Evolutionary conservation across 2,329 filamentous ascomycete genomes (phyloP).

Genomic region (Fusarium fujikuroi): DNA sequence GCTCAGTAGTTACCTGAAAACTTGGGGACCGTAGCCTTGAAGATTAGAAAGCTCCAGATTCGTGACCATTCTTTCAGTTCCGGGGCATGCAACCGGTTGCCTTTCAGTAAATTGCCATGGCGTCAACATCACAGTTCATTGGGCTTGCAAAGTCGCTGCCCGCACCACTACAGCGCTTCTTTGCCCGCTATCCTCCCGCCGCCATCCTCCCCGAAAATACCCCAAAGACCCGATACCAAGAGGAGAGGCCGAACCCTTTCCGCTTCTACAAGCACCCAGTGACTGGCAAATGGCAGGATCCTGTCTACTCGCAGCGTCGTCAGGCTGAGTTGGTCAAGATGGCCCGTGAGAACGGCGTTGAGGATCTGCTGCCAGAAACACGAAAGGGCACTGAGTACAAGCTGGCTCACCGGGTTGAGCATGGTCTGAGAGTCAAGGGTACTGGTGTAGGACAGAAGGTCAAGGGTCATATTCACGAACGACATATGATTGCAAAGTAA

Average conservation of each 20-base stretch:
- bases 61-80: conserved; percentile 2
- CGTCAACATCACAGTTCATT: conserved; percentile 55
- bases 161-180: conserved; percentile 82
- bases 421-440: conserved; percentile 86
- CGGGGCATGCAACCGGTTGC: conserved; percentile 28
- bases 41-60: conserved; percentile 21
- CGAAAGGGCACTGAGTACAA: conserved; percentile 79
- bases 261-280: conserved; percentile 78
- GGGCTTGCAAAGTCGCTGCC: conserved; percentile 79
- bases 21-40: conserved; percentile 37
- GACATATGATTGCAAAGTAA: conserved; percentile 80
- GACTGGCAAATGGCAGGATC: conserved; percentile 86
- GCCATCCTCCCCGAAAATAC: conserved; percentile 63
- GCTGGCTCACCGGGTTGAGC: conserved; percentile 77
- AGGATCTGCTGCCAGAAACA: conserved; percentile 81
- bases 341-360: conserved; percentile 80
- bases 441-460: conserved; percentile 92
- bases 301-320: conserved; percentile 82
- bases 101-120: conserved; percentile 46
- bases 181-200: conserved; percentile 86
- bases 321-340: conserved; percentile 94
- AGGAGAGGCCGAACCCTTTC: conserved; percentile 80
- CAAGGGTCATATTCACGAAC: conserved; percentile 95
- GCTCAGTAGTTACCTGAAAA: conserved; percentile 27
- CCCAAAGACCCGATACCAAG: conserved; percentile 62